A percentile compares a stretch with the other conserved stretches of the same genome.
These are phyloP conservation scores for Pistacia integerrima DNA, from an alignment of 345 rosid species.

Conservation along the genomic window DNA sequence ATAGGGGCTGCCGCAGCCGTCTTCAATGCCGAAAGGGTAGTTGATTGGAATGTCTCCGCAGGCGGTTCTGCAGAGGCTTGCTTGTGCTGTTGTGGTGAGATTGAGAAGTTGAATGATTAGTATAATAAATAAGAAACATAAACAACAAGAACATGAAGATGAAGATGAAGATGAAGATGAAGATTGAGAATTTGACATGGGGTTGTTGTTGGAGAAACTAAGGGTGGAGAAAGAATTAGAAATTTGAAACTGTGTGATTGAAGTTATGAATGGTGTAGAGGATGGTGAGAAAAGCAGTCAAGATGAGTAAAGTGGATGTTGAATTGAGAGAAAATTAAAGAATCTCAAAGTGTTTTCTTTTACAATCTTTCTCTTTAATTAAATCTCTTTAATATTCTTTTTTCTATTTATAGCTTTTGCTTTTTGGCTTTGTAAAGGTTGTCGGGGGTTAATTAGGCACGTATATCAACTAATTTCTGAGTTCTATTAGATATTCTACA, in stretches of 20 bases:
- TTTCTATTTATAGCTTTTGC: background rate
- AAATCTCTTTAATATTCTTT: background rate
- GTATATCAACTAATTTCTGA: too few species aligned
- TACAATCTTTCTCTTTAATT: background rate
- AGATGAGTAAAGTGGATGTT: slow-evolving; percentile 6
- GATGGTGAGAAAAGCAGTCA: background rate
- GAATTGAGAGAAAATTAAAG: background rate
- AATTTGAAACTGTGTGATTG: too few species aligned
- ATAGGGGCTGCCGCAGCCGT: slow-evolving; percentile 89
- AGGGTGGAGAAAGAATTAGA: slow-evolving; percentile 14
- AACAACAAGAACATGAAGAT: slow-evolving; percentile 18
- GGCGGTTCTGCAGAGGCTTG: slow-evolving; percentile 58
- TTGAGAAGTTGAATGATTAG: slow-evolving; percentile 16
- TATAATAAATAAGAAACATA: background rate
- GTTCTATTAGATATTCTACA: too few species aligned
- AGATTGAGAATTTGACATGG: slow-evolving; percentile 5
- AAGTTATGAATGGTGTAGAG: too few species aligned
- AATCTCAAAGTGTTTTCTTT: slow-evolving; percentile 3
- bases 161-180: slow-evolving; percentile 10
- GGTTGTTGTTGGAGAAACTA: background rate
- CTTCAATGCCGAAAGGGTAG: slow-evolving; percentile 80
- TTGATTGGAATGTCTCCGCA: slow-evolving; percentile 72
- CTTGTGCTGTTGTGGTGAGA: slow-evolving; percentile 38
- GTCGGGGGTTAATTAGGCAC: too few species aligned
- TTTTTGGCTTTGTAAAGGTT: background rate